Percentiles rank a stretch among this genome's conserved stretches.
Conservation (phyloP, 164 flowering plant species). For the Stephania cephalantha region DNA sequence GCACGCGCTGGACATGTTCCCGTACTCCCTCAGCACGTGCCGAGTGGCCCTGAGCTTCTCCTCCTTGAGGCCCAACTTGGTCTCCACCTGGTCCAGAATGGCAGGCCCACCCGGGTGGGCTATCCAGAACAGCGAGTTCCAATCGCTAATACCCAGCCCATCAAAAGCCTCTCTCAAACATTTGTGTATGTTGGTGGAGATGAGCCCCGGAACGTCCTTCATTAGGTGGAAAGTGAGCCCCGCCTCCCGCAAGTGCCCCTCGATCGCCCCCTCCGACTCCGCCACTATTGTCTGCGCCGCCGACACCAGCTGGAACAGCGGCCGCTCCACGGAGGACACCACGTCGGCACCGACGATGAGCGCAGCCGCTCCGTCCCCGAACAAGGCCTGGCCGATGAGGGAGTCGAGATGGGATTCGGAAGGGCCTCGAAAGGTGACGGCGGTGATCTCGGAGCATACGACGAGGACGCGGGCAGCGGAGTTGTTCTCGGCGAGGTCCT, state of each 20-base stretch:
- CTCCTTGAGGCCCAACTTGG: slow-evolving; percentile 10
- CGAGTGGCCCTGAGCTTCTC: slow-evolving; percentile 9
- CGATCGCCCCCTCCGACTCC: slow-evolving; percentile 11
- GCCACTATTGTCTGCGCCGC: not conserved
- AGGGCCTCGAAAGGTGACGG: slow-evolving; percentile 14
- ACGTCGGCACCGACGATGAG: slow-evolving; percentile 16
- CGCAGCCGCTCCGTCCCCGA: slow-evolving; percentile 19
- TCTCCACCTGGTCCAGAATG: slow-evolving; percentile 17
- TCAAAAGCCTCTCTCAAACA: not conserved
- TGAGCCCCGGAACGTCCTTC: slow-evolving; percentile 14
- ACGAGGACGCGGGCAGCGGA: slow-evolving; percentile 17
- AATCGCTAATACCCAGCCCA: slow-evolving; percentile 14
- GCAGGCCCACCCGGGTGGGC: slow-evolving; percentile 12
- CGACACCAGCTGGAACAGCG: slow-evolving; percentile 5
- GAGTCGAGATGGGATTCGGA: slow-evolving; percentile 14
- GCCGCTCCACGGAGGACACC: not conserved
- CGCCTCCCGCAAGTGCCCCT: slow-evolving; percentile 16
- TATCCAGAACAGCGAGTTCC: slow-evolving; percentile 22
- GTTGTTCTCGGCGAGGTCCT: slow-evolving; percentile 23
- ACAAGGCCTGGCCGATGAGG: slow-evolving; percentile 15
- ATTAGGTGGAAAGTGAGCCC: slow-evolving; percentile 17
- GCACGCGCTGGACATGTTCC: slow-evolving; percentile 13
- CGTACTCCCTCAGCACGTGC: not conserved
- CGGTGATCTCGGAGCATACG: slow-evolving; percentile 18
- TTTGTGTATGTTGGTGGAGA: slow-evolving; percentile 8